A percentile compares a stretch with the other conserved stretches of the same genome.
Conservation (phyloP, 2,329 filamentous ascomycete genomes). For the Fusarium brevicatenulatum region DNA sequence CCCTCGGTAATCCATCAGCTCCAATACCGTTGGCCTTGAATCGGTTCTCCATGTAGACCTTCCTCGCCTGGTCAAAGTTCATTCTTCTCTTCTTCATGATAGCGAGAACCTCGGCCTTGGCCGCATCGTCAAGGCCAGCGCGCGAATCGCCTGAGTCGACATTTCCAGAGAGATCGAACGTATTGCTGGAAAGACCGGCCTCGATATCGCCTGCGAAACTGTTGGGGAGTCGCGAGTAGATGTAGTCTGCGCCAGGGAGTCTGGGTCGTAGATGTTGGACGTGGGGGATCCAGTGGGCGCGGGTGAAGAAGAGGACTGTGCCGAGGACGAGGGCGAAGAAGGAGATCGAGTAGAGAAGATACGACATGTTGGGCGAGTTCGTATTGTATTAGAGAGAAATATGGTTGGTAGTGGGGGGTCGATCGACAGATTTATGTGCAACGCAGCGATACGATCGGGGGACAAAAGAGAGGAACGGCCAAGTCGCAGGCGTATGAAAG, state of each 20-base stretch:
- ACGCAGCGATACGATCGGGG: not conserved
- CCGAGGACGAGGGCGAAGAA: constrained; percentile 76
- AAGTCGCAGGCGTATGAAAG: constrained; percentile 21
- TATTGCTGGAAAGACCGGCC: constrained; percentile 82
- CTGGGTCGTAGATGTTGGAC: constrained; percentile 68
- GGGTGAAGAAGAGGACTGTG: constrained; percentile 84
- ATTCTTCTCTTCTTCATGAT: constrained; percentile 91
- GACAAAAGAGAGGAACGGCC: constrained; percentile 30
- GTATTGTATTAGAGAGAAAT: constrained; percentile 1
- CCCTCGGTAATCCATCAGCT: constrained; percentile 84
- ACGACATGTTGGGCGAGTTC: constrained; percentile 68
- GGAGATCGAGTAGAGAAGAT: constrained; percentile 81
- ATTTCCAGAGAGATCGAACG: constrained; percentile 86
- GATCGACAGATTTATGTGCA: constrained; percentile 2
- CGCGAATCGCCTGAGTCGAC: constrained; percentile 81
- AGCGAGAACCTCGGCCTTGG: constrained; percentile 82
- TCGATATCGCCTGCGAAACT: constrained; percentile 88
- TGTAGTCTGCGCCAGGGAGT: constrained; percentile 65
- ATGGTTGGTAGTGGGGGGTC: not conserved
- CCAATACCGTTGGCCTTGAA: constrained; percentile 91
- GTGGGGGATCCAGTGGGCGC: constrained; percentile 77
- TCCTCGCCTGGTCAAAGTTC: constrained; percentile 89
- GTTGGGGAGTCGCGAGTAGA: constrained; percentile 81
- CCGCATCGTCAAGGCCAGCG: constrained; percentile 80
- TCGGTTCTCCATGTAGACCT: constrained; percentile 84